A percentile compares a stretch with the other conserved stretches of the same genome.
Conservation (phyloP, 2,329 filamentous ascomycete species). For the Epichloe glyceriae region DNA sequence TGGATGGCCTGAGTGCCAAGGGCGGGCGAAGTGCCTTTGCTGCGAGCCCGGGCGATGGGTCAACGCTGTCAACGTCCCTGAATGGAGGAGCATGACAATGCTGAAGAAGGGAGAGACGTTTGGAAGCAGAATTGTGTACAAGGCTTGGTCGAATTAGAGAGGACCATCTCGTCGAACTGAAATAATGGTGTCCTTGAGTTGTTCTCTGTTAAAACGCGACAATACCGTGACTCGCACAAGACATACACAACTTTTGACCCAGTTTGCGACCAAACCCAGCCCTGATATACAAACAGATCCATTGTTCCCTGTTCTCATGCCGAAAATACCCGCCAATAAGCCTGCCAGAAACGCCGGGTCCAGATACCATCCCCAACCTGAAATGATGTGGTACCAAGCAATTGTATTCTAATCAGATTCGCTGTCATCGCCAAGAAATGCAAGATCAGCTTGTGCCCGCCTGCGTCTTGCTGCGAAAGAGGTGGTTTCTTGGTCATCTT, state of each 20-base stretch:
- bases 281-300: background rate
- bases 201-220: background rate
- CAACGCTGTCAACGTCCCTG: conserved; percentile 70
- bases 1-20: conserved; percentile 49
- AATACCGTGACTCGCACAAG: background rate
- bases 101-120: conserved; percentile 78
- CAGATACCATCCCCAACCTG: background rate
- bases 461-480: conserved; percentile 32
- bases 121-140: conserved; percentile 71
- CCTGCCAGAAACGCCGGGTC: background rate
- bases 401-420: conserved; percentile 39
- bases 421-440: conserved; percentile 57
- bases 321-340: background rate
- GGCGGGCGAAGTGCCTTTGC: conserved; percentile 62
- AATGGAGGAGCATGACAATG: conserved; percentile 67
- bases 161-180: no score
- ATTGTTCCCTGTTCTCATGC: background rate
- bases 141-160: conserved; percentile 59
- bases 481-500: conserved; percentile 17
- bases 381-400: background rate
- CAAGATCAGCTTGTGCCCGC: conserved; percentile 38
- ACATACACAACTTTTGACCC: background rate
- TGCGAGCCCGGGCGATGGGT: conserved; percentile 87
- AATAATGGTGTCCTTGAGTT: background rate
- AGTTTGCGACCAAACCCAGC: background rate